Percentiles rank a stretch among this genome's conserved stretches.
Conservation (phyloP, 768 basidiomycete genomes). For the Collybia mongolica region DNA sequence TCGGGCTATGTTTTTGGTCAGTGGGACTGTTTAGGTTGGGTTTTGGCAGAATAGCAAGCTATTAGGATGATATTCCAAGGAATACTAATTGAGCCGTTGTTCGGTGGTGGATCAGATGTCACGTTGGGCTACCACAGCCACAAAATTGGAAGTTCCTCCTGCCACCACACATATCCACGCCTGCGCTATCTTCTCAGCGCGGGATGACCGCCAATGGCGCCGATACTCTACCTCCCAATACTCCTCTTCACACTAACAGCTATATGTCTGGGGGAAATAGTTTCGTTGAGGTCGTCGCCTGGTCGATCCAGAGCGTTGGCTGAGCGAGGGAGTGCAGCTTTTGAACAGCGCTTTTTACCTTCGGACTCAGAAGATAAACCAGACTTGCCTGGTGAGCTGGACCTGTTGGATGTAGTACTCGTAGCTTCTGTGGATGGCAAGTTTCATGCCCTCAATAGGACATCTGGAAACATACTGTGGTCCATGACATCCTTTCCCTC, state of each 20-base stretch:
- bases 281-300: slow-evolving; percentile 24
- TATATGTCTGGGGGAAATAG: slow-evolving; percentile 28
- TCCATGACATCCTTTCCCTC: slow-evolving; percentile 71
- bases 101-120: too few relatives aligned
- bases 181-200: slow-evolving; percentile 6
- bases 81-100: too few relatives aligned
- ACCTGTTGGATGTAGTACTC: slow-evolving; percentile 81
- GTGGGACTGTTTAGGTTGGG: too few relatives aligned
- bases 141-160: too few relatives aligned
- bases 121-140: too few relatives aligned
- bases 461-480: slow-evolving; percentile 83
- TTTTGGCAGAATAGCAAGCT: too few relatives aligned
- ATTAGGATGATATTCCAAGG: too few relatives aligned
- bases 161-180: too few relatives aligned
- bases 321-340: slow-evolving; percentile 16
- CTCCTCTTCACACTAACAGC: slow-evolving; percentile 23
- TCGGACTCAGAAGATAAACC: slow-evolving; percentile 11
- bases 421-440: slow-evolving; percentile 93
- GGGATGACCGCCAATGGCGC: slow-evolving; percentile 35
- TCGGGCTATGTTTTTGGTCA: too few relatives aligned
- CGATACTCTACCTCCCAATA: slow-evolving; percentile 21
- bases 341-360: slow-evolving; percentile 17
- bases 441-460: slow-evolving; percentile 90
- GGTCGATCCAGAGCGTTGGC: slow-evolving; percentile 23
- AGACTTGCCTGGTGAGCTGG: slow-evolving; percentile 42